Evolutionary conservation across 2,329 filamentous ascomycete genomes (phyloP), one percentile per base, ranked within the genome.

Genomic region (Hypoxylon sp.): DNA sequence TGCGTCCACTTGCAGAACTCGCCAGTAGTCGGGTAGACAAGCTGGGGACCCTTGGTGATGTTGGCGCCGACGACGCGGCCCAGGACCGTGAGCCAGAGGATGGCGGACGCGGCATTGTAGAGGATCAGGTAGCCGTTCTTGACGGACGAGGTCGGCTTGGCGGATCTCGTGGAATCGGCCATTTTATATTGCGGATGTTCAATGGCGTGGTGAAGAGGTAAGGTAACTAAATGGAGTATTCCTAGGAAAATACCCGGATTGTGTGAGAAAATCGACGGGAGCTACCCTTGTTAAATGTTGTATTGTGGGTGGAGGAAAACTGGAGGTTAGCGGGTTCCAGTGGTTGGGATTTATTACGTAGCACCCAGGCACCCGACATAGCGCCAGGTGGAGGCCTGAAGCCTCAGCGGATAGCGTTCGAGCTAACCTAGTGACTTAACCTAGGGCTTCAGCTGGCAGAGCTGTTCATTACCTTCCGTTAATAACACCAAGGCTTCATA

Each of bases 31-130:
- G 81, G 75, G 73, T 88, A 90, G 49, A 91, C 88, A 55, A 84
- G 81, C 15, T 80, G 79, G 56, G 87, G 85, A 7, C 87, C 85
- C n/a, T 80, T 77, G 22, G 82, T 71, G 20, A 83, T 75, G 20
- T 90, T 83, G 56, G 88, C 78, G 26, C 77, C 68, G 24, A 89
- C 72, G 2, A 91, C 89, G 63, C 91, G 87, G 56, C 86, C 85
- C 41, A 97, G 86, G 56, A 97, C 89, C 17, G 87, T 86, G 41
- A 85, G 79, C 95, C 95, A 99, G 55, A 94, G 86, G 20, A 88
- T 76, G 64, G 93, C 87, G 55, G 90, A 96, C 68, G 89, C 74
- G 72, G 88, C 84, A 80, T 98, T 98, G 86, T 98, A 99, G 71
- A 89, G 81, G 74, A 94, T 84, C 56, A 98, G 87, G 81, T 97